These are phyloP conservation scores for Bimuria novae-zelandiae DNA, from an alignment of 2,329 filamentous ascomycete species.

Conservation along the genomic window DNA sequence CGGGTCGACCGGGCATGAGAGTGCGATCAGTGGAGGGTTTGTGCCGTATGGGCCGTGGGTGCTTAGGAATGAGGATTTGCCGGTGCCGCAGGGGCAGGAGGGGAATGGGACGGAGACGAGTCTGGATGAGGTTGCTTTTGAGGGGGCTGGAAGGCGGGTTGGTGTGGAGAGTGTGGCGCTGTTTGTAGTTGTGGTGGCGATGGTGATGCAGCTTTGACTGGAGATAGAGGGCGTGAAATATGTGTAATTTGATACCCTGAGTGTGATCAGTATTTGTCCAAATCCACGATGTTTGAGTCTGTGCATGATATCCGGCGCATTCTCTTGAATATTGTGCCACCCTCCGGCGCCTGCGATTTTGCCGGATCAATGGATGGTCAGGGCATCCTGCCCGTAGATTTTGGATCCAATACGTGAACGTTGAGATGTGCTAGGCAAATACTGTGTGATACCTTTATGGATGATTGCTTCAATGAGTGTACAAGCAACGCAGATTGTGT, in stretches of 20 bases:
- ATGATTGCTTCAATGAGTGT: too few species aligned
- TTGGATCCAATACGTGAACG: too few species aligned
- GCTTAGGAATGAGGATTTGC: slow-evolving; percentile 25
- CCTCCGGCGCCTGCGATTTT: too few species aligned
- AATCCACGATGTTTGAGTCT: too few species aligned
- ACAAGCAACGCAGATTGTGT: too few species aligned
- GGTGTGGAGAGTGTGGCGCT: slow-evolving; percentile 4
- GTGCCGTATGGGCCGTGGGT: slow-evolving; percentile 28
- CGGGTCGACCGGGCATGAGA: slow-evolving; percentile 28
- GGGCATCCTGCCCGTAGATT: too few species aligned
- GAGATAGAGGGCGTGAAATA: not conserved
- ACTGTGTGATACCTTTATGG: too few species aligned
- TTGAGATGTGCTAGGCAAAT: too few species aligned
- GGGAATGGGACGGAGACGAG: not conserved
- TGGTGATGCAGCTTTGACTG: slow-evolving; percentile 9
- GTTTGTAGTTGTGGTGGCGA: slow-evolving; percentile 8
- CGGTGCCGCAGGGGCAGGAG: not conserved
- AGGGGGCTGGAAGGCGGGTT: slow-evolving; percentile 4
- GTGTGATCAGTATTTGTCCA: not conserved
- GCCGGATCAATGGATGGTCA: too few species aligned
- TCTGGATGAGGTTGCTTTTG: not conserved
- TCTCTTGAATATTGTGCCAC: too few species aligned
- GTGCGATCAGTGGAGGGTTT: slow-evolving; percentile 31
- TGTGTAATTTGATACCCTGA: not conserved
- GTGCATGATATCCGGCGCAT: too few species aligned